Conservation (phyloP, 768 basidiomycete genomes). For the Clathrus columnatus region DNA sequence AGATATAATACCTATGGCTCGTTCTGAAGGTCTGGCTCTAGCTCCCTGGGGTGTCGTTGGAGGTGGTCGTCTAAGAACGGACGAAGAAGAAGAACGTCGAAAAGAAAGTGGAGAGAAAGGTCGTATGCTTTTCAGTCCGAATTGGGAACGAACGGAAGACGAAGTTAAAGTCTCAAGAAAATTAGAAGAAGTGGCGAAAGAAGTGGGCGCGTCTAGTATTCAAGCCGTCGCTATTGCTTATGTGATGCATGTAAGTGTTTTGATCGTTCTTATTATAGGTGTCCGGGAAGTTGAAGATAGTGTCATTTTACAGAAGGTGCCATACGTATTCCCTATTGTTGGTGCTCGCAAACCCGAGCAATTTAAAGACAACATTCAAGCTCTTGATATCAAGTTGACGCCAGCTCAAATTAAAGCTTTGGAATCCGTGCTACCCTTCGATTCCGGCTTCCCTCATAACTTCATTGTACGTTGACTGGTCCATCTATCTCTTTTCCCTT, state of each 20-base stretch:
- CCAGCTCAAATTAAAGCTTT: constrained; percentile 10
- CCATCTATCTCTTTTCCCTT: no score
- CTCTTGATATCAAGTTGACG: not conserved
- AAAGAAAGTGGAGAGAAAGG: constrained; percentile 9
- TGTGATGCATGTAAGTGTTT: constrained; percentile 14
- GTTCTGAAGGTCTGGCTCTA: constrained; percentile 26
- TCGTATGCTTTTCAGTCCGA: not conserved
- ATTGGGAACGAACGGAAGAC: not conserved
- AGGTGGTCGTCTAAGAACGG: constrained; percentile 31
- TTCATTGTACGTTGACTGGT: not conserved
- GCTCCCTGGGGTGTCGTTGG: constrained; percentile 36
- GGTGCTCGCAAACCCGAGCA: constrained; percentile 16
- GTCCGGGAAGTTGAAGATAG: not conserved
- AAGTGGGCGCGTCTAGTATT: not conserved
- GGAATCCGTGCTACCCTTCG: constrained; percentile 7
- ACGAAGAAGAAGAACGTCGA: constrained; percentile 28
- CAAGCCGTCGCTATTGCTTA: constrained; percentile 18
- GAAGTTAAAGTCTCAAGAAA: not conserved
- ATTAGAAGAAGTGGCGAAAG: constrained; percentile 12
- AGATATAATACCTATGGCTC: constrained; percentile 33
- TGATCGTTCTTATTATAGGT: not conserved
- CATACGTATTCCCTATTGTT: constrained; percentile 17
- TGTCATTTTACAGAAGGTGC: constrained; percentile 16
- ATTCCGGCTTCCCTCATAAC: constrained; percentile 12
- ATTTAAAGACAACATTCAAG: constrained; percentile 15